phyloP scores from a whole-genome alignment of 139 green algal genomes.

The Volvox reticuliferus region DNA sequence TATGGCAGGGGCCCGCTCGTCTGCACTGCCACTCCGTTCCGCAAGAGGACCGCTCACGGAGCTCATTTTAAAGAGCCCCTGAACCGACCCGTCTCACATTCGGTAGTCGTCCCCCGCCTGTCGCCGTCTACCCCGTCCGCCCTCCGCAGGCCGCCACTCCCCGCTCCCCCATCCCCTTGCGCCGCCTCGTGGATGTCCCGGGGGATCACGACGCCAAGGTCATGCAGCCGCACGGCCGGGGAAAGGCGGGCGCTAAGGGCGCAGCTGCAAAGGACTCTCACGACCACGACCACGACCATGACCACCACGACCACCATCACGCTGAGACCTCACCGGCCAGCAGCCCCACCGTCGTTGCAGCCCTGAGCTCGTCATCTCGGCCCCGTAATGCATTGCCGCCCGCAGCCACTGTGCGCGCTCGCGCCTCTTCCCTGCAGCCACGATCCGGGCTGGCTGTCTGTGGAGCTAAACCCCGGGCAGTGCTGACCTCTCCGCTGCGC shows the following conservation, averaged over 20 bases:
- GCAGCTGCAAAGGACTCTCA: not conserved
- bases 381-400: not conserved
- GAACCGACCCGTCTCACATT: no score
- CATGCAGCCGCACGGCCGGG: slow-evolving; percentile 2
- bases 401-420: not conserved
- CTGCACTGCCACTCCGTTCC: no score
- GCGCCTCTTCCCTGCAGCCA: not conserved
- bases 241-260: not conserved
- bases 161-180: not conserved
- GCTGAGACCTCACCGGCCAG: not conserved
- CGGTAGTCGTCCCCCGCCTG: no score
- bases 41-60: no score
- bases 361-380: not conserved
- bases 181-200: slow-evolving; percentile 29
- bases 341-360: not conserved
- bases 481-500: not conserved
- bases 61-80: no score
- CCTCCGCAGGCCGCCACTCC: not conserved
- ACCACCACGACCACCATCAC: not conserved
- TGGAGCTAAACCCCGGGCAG: not conserved
- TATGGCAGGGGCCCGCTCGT: no score
- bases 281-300: slow-evolving; percentile 17
- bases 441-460: not conserved
- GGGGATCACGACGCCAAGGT: not conserved
- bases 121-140: not conserved